Base-by-base conservation (phyloP, 2,329 filamentous ascomycete genomes). In the Monosporascus ibericus region DNA sequence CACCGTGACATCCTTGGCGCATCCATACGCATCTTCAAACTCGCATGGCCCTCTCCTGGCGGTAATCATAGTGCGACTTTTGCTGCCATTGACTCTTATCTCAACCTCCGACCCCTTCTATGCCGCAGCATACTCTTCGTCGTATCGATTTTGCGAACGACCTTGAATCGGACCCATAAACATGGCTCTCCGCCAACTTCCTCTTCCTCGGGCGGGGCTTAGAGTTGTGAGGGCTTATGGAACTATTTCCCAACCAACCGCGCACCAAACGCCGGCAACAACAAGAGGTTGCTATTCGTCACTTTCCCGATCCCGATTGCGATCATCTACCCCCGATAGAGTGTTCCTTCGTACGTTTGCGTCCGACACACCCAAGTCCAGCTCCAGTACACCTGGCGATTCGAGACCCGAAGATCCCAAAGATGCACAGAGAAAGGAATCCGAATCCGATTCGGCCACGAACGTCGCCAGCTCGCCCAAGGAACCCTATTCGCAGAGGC, bases 11-110 rank as follows among this genome's bases (percentile, higher is more conserved):
- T 42, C 39, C 39, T 42, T 9, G 30, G 30, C 30, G 9, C 9
- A 14, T 34, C 30, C 30, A 34, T 14, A 34, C 30, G 9, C 30
- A 34, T 5, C 9, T 34, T 44, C 48, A 49, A 51, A n/a, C 25
- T 34, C 55, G 58, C 48, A 68, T 68, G 65, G 65, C 63, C 61
- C 52, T 49, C 47, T 54, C 52, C 50, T 48, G 48, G 48, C 60
- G 55, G 52, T 65, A 60, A 61, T 56, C 59, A 34, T 46, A 59
- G 53, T 56, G 58, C 64, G 56, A 62, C 65, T 55, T 61, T 55
- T 55, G 61, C 60, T 64, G 61, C 60, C 54, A 52, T 53, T 51
- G 34, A 47, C n/a, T 22, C 20, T n/a, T 44, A 39, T 22, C 47
- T 39, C 40, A 27, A 44, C 48, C 39, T 8, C 49, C 50, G 55